Evolutionary conservation across 2,329 filamentous ascomycete genomes (phyloP).

Genomic region (Sphaerulina vaccinii): DNA sequence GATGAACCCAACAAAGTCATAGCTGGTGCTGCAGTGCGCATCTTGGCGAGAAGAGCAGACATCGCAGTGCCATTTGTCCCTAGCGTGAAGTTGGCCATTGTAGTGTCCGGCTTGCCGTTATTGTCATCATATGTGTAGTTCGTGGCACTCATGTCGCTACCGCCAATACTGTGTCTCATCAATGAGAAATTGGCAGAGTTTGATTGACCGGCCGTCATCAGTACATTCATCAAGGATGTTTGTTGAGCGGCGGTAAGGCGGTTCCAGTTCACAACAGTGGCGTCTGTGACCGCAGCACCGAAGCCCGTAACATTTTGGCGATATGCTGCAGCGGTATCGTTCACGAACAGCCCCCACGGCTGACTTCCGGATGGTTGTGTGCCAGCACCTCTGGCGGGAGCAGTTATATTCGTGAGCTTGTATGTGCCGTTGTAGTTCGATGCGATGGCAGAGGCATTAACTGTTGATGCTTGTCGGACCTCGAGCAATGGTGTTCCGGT

Average conservation of each 20-base stretch:
- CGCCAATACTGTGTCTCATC: slow-evolving; percentile 25
- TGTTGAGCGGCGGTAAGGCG: slow-evolving; percentile 15
- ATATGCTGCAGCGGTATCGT: slow-evolving; percentile 26
- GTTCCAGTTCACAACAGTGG: slow-evolving; percentile 23
- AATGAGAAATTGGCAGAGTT: slow-evolving; percentile 23
- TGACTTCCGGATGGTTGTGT: slow-evolving; percentile 7
- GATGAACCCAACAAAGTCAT: slow-evolving; percentile 23
- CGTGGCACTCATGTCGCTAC: slow-evolving; percentile 22
- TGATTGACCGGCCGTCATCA: slow-evolving; percentile 16
- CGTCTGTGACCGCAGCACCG: slow-evolving; percentile 25
- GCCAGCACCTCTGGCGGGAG: slow-evolving; percentile 9
- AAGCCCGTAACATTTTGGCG: slow-evolving; percentile 23
- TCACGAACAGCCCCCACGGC: slow-evolving; percentile 24
- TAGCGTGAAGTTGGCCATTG: slow-evolving; percentile 20
- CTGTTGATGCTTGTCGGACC: slow-evolving; percentile 10
- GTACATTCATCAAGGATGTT: slow-evolving; percentile 13
- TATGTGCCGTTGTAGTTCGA: slow-evolving; percentile 22
- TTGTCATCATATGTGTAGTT: slow-evolving; percentile 28
- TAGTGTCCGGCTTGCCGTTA: slow-evolving; percentile 15
- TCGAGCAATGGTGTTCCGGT: slow-evolving; percentile 4
- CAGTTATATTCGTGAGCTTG: slow-evolving; percentile 19
- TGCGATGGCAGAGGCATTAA: slow-evolving; percentile 20
- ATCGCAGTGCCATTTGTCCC: slow-evolving; percentile 23
- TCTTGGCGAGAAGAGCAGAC: slow-evolving; percentile 19
- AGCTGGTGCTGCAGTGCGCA: slow-evolving; percentile 15